Conservation (phyloP, 1,284 basidiomycete genomes). For the Cryptococcus amylolentus region DNA sequence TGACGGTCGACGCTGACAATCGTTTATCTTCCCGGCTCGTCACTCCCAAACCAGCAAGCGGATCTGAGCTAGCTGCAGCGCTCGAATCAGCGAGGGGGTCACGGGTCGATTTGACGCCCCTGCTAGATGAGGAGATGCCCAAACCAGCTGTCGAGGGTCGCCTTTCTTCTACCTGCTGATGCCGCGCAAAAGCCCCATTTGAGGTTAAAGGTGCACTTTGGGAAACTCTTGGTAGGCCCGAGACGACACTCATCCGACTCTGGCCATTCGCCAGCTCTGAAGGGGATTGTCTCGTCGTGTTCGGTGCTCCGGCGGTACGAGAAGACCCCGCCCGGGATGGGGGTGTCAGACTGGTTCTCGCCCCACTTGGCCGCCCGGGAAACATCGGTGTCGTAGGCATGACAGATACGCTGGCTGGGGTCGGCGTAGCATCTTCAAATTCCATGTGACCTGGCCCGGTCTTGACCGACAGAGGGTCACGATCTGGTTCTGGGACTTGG, state of each 20-base stretch:
- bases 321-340: background rate
- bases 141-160: background rate
- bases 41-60: conserved; percentile 22
- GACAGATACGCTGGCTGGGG: conserved; percentile 7
- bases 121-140: background rate
- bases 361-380: background rate
- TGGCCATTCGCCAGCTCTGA: conserved; percentile 17
- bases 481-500: background rate
- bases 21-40: conserved; percentile 1
- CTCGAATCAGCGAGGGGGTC: background rate
- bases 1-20: background rate
- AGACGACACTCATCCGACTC: background rate
- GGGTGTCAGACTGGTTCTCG: background rate
- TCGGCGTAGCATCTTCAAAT: conserved; percentile 14
- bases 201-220: conserved; percentile 4
- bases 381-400: conserved; percentile 1
- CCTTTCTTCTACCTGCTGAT: background rate
- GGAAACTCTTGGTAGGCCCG: conserved; percentile 14
- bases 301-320: background rate
- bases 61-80: conserved; percentile 5
- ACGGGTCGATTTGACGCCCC: background rate
- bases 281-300: conserved; percentile 10
- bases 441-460: conserved; percentile 2
- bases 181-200: background rate
- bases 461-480: background rate